Evolutionary conservation across 305 asterid genomes (phyloP), one percentile per base, ranked within the genome.

Genomic region (Petunia hybrid): DNA sequence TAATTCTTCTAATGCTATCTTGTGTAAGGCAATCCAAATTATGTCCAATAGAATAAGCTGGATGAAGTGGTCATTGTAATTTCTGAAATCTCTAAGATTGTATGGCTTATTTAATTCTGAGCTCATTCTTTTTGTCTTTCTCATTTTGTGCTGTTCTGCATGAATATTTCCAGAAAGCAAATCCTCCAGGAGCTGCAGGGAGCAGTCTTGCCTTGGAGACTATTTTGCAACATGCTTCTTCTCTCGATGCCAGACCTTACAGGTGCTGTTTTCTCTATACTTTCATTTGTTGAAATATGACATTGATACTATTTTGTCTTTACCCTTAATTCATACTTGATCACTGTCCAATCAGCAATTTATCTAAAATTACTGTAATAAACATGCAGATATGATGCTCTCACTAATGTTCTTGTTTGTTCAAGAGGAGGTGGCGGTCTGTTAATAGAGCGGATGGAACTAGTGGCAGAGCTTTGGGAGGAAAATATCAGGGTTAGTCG

Each of bases 361-460:
- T 67, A 42, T 60, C 85, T 77, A 42, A 87, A 31, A 6, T 80
- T 80, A 62, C 64, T 61, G 31, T 77, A 63, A 16, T 78, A 71
- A 60, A 76, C 64, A 69, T 80, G 80, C 94, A 94, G 98, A 84
- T 85, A 87, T 87, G 93, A 89, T 83, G 67, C 74, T 51, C 90
- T 92, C 81, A 83, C 81, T 35, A 89, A 84, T 31, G 86, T 94
- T 81, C 98, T 96, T 77, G 92, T 96, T 85, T 96, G 99, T 89
- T 96, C 98, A 81, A 88, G 98, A 91, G 99, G 98, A 80, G 99
- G 99, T 2, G 98, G 99, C 39, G 98, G 99, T 66, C 90, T 96
- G 82, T 85, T 96, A 79, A 82, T 84, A 71, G 98, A 96, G 90
- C 97, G 99, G 84, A 96, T 96, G 98, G 97, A 94, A 87, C 93